These are phyloP conservation scores for Penicillium odoratum DNA, from an alignment of 495 filamentous ascomycete species.

Conservation along the genomic window DNA sequence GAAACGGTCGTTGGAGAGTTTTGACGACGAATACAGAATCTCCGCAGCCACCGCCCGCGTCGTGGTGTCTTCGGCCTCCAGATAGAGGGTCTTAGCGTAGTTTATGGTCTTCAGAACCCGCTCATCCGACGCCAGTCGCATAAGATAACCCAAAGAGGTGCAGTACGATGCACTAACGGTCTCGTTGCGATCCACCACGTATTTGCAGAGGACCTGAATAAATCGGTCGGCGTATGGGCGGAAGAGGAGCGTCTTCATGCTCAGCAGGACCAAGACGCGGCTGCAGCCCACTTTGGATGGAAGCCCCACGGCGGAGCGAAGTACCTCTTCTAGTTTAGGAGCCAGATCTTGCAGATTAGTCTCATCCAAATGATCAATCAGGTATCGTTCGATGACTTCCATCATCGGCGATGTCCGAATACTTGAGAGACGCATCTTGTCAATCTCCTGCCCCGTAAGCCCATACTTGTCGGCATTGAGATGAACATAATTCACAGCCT, in stretches of 20 bases:
- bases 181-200: constrained; percentile 85
- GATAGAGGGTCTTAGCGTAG: constrained; percentile 71
- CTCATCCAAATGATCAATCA: constrained; percentile 78
- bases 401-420: constrained; percentile 87
- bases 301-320: constrained; percentile 84
- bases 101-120: constrained; percentile 65
- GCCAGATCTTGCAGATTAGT: constrained; percentile 71
- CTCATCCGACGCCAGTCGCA: constrained; percentile 70
- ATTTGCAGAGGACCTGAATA: constrained; percentile 72
- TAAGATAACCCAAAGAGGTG: constrained; percentile 78
- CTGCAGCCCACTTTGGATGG: constrained; percentile 90
- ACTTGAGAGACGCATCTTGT: constrained; percentile 75
- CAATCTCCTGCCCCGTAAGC: constrained; percentile 76
- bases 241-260: constrained; percentile 72
- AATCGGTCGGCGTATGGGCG: constrained; percentile 75
- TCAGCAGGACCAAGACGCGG: constrained; percentile 82
- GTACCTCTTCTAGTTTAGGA: constrained; percentile 67
- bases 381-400: constrained; percentile 86
- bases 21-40: constrained; percentile 74
- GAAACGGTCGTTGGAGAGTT: constrained; percentile 87
- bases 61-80: constrained; percentile 72
- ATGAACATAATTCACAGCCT: constrained; percentile 87
- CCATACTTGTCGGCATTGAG: constrained; percentile 86
- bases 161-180: constrained; percentile 87
- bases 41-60: constrained; percentile 75